These are phyloP conservation scores for Rhodotorula mucilaginosa DNA, from an alignment of 1,284 basidiomycete genomes.

Conservation along the genomic window DNA sequence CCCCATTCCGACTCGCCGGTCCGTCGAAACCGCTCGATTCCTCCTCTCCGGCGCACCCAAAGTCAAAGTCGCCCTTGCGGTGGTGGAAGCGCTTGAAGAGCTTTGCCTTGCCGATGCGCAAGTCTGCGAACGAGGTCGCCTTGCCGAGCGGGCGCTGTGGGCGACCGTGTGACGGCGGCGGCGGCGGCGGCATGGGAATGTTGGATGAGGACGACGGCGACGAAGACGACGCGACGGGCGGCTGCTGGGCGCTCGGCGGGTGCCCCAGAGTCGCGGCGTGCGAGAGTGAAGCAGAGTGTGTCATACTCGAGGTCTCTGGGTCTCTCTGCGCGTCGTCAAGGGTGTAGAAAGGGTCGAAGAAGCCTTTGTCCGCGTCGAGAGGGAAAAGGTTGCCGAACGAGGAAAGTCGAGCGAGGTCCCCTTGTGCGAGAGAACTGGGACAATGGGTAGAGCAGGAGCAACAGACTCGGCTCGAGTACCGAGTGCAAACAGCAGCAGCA, in stretches of 20 bases:
- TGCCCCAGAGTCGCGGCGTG: not conserved
- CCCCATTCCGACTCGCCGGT: not conserved
- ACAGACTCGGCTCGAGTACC: not conserved
- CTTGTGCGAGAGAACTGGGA: not conserved
- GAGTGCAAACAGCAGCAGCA: not conserved
- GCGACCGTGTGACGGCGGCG: not conserved
- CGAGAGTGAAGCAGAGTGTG: not conserved
- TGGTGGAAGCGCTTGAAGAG: constrained; percentile 10
- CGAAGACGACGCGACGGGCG: not conserved
- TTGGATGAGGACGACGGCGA: constrained; percentile 1
- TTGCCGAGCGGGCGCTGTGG: constrained; percentile 6
- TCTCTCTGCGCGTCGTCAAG: not conserved
- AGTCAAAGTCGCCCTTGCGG: constrained; percentile 14
- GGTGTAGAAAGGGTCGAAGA: not conserved
- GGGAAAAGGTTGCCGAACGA: not conserved
- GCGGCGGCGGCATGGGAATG: not conserved
- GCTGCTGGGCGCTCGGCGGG: not conserved
- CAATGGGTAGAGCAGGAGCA: not conserved
- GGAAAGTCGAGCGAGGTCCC: not conserved
- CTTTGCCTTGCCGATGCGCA: constrained; percentile 9
- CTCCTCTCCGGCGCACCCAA: constrained; percentile 13
- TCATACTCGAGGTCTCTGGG: not conserved
- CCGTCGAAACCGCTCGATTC: not conserved
- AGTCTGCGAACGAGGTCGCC: constrained; percentile 19
- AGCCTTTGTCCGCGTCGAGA: not conserved